These are phyloP conservation scores for Phalaenopsis hybrid DNA, from an alignment of 116 monocot genomes.

Conservation along the genomic window DNA sequence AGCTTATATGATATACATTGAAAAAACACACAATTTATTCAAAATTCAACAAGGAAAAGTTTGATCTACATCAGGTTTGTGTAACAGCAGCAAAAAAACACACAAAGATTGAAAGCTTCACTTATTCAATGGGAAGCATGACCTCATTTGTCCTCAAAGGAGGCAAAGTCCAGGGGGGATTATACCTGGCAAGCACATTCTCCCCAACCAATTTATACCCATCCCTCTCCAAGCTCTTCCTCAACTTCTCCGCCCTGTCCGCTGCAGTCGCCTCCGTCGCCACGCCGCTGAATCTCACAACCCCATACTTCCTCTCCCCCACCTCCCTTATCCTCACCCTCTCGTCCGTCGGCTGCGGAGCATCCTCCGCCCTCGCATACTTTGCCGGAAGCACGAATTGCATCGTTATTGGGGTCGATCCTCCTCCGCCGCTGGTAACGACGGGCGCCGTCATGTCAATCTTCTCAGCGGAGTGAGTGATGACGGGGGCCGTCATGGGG, in stretches of 20 bases:
- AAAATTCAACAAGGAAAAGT: too few species aligned
- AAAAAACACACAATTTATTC: too few species aligned
- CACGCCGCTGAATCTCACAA: conserved; percentile 61
- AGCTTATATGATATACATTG: too few species aligned
- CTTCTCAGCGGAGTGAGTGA: conserved; percentile 34
- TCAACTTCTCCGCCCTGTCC: conserved; percentile 54
- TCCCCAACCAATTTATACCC: conserved; percentile 43
- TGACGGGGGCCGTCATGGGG: conserved; percentile 61
- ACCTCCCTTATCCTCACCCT: conserved; percentile 68
- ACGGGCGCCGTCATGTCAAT: conserved; percentile 67
- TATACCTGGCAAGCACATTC: conserved; percentile 67
- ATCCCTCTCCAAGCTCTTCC: conserved; percentile 63
- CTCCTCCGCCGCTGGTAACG: conserved; percentile 17
- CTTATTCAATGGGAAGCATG: conserved; percentile 51
- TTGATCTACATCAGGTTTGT: too few species aligned
- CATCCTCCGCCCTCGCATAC: conserved; percentile 60
- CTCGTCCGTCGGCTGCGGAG: conserved; percentile 68
- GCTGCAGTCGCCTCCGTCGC: conserved; percentile 50
- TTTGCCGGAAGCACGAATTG: conserved; percentile 72
- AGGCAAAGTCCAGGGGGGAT: conserved; percentile 92
- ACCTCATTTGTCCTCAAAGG: conserved; percentile 81
- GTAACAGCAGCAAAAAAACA: too few species aligned
- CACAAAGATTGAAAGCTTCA: neutral
- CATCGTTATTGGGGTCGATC: conserved; percentile 47
- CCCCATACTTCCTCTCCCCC: conserved; percentile 71